phyloP scores from a whole-genome alignment of 129 eudicot genomes.

The Arctium lappa region DNA sequence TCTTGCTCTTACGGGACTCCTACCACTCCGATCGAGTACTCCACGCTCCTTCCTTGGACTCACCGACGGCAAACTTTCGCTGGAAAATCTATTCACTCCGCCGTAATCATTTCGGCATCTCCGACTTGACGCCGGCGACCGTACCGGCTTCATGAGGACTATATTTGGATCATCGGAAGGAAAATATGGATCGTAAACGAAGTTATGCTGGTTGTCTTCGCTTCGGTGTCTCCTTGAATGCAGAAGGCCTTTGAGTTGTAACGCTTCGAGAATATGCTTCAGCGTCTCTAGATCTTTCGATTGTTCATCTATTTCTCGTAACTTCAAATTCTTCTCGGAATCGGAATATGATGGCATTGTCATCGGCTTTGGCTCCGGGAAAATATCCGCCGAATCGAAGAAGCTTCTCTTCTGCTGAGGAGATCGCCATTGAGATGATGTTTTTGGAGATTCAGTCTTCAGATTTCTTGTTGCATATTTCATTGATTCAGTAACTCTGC shows the following conservation, averaged over 20 bases:
- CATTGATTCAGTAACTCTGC: constrained; percentile 26
- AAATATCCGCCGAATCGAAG: constrained; percentile 65
- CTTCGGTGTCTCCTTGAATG: constrained; percentile 19
- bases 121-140: constrained; percentile 23
- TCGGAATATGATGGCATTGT: constrained; percentile 42
- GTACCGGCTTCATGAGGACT: constrained; percentile 48
- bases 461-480: constrained; percentile 8
- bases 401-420: constrained; percentile 50
- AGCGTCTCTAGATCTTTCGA: constrained; percentile 30
- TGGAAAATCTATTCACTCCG: constrained; percentile 16
- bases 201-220: constrained; percentile 37
- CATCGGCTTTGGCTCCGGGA: constrained; percentile 64
- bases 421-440: constrained; percentile 37
- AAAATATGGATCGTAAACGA: constrained; percentile 43
- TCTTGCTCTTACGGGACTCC: constrained; percentile 49
- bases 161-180: constrained; percentile 47
- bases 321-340: constrained; percentile 55
- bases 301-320: constrained; percentile 29
- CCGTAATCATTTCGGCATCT: constrained; percentile 39
- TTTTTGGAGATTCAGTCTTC: constrained; percentile 22
- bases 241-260: constrained; percentile 39
- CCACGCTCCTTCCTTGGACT: constrained; percentile 55
- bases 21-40: constrained; percentile 39
- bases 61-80: constrained; percentile 35
- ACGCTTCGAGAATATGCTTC: constrained; percentile 37